These are phyloP conservation scores for Aspergillus hancockii DNA, from an alignment of 495 filamentous ascomycete species.

Conservation along the genomic window DNA sequence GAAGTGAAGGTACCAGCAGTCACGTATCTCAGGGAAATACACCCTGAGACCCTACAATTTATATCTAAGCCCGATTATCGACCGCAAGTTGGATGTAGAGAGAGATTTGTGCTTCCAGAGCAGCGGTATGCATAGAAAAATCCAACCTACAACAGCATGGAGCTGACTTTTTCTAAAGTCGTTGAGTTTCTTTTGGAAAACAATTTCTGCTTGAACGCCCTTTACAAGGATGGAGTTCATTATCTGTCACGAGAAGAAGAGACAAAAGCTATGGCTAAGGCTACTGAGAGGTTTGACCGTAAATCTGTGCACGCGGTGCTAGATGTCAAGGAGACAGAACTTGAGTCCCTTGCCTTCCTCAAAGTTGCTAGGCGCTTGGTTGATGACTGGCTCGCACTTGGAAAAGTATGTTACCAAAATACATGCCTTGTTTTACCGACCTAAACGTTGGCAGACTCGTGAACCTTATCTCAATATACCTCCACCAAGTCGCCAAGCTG, in stretches of 20 bases:
- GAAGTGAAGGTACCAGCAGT: slow-evolving; percentile 11
- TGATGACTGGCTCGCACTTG: slow-evolving; percentile 45
- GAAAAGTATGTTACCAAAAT: slow-evolving; percentile 19
- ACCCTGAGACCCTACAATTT: slow-evolving; percentile 69
- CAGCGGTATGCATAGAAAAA: slow-evolving; percentile 37
- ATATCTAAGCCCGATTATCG: slow-evolving; percentile 56
- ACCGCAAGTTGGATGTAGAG: slow-evolving; percentile 52
- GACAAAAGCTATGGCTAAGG: slow-evolving; percentile 33
- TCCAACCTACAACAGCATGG: not conserved
- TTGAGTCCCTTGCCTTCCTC: slow-evolving; percentile 59
- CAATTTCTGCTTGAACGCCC: slow-evolving; percentile 60
- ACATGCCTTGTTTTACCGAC: not conserved
- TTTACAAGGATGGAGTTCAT: slow-evolving; percentile 60
- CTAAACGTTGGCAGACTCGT: slow-evolving; percentile 19
- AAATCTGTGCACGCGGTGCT: slow-evolving; percentile 38
- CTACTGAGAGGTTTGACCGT: slow-evolving; percentile 28
- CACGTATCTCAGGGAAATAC: slow-evolving; percentile 48
- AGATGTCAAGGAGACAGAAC: slow-evolving; percentile 53
- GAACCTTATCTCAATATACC: slow-evolving; percentile 34
- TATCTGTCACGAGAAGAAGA: slow-evolving; percentile 74
- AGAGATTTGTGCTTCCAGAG: slow-evolving; percentile 56
- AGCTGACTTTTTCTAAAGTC: slow-evolving; percentile 32
- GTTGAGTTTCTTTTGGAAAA: slow-evolving; percentile 63
- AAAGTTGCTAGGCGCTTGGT: slow-evolving; percentile 42
- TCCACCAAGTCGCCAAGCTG: slow-evolving; percentile 19